phyloP scores from a whole-genome alignment of 1,139 yeast species.

The Debaryomyces nepalensis region DNA sequence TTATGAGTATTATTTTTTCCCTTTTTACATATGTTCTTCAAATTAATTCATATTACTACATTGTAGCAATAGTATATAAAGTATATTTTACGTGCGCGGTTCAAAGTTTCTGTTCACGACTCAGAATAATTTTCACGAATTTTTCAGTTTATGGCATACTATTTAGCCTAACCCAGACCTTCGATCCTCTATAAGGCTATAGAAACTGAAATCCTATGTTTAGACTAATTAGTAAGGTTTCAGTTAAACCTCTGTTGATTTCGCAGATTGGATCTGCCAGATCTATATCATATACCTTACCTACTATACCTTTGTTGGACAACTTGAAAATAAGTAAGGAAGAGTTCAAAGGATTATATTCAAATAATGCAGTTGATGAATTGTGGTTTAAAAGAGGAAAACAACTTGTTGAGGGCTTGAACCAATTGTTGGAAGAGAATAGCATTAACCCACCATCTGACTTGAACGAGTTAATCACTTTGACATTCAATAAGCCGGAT shows the following conservation, averaged over 20 bases:
- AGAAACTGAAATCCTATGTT: constrained; percentile 14
- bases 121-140: constrained; percentile 8
- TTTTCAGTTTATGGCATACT: constrained; percentile 1
- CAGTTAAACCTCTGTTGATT: constrained; percentile 8
- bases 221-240: constrained; percentile 18
- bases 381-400: constrained; percentile 65
- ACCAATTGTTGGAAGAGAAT: constrained; percentile 38
- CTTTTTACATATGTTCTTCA: not conserved
- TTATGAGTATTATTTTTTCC: constrained; percentile 1
- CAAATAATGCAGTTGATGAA: constrained; percentile 54
- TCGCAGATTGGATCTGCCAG: constrained; percentile 17
- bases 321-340: constrained; percentile 33
- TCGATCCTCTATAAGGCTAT: not conserved
- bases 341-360: constrained; percentile 59
- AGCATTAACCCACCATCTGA: constrained; percentile 30
- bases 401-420: constrained; percentile 51
- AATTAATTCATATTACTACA: not conserved
- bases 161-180: not conserved
- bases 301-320: constrained; percentile 39
- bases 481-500: constrained; percentile 53
- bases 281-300: constrained; percentile 33
- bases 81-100: not conserved
- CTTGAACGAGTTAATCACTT: constrained; percentile 41
- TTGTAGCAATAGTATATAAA: not conserved
- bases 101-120: constrained; percentile 2